Conservation (phyloP, 768 basidiomycete genomes). For the Podaxis pistillaris region DNA sequence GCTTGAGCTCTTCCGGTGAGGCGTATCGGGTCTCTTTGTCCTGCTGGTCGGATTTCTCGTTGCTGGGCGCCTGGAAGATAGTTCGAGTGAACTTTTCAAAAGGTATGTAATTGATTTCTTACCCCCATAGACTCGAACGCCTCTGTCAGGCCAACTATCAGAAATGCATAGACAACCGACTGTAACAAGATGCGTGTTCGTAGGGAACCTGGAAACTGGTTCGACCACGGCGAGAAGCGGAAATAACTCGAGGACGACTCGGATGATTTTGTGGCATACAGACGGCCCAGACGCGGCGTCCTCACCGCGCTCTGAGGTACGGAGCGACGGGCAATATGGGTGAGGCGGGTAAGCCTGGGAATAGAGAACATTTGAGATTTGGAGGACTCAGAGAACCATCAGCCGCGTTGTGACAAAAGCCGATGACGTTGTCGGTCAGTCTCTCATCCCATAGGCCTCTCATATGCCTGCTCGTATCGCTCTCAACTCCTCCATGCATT, state of each 20-base stretch:
- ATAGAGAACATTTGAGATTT: slow-evolving; percentile 16
- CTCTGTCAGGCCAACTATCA: slow-evolving; percentile 31
- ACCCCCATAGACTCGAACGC: slow-evolving; percentile 24
- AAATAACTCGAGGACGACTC: not conserved
- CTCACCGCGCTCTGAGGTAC: not conserved
- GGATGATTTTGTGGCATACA: slow-evolving; percentile 5
- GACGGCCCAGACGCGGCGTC: not conserved
- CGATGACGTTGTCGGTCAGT: not conserved
- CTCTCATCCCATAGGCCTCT: not conserved
- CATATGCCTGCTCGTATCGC: too few species aligned
- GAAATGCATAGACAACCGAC: slow-evolving; percentile 33
- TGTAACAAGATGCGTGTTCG: slow-evolving; percentile 33
- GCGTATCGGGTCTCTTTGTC: slow-evolving; percentile 35
- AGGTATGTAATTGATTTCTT: not conserved
- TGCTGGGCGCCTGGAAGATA: not conserved
- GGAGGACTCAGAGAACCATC: not conserved
- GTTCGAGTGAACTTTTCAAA: slow-evolving; percentile 4
- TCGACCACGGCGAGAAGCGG: slow-evolving; percentile 42
- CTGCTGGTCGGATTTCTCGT: slow-evolving; percentile 11
- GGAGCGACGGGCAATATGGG: not conserved
- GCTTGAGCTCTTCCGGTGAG: slow-evolving; percentile 40
- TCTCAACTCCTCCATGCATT: too few species aligned
- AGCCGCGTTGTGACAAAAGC: not conserved
- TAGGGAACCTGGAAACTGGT: slow-evolving; percentile 32
- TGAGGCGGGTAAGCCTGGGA: slow-evolving; percentile 4